Base-by-base conservation (phyloP, 768 basidiomycete species). In the Solioccasus polychromus region DNA sequence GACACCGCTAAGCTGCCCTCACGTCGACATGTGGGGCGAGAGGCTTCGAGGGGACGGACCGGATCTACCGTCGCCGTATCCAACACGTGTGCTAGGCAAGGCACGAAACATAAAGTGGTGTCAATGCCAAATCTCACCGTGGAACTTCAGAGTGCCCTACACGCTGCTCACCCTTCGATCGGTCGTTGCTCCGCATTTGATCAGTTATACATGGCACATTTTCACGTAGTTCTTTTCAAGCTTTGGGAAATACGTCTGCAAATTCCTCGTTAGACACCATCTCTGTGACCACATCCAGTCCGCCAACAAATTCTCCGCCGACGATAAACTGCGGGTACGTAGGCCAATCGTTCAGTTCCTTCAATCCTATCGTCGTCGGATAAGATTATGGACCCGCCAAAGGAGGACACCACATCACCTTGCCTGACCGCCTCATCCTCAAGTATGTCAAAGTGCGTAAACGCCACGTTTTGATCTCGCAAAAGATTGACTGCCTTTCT, bases 261-360 rank as follows among this genome's bases (percentile, higher is more conserved):
- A 94, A 77, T 68, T 96, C 93, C 18, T 85, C 91, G 47, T 61
- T 83, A 25, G 85, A 79, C 12, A 78, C 79, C 88, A 94, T 88
- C 70, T 97, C 95, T 63, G 82, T 79, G 19, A 94, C 79, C 41
- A 98, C 84, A 62, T 99, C 95, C 41, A 98, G 68, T 4, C 95
- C 95, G n/a, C 95, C 95, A 14, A 96, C 83, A 15, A 99, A 76
- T 63, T 97, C 92, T 5, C 96, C 94, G 3, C 89, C 81, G 40
- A 92, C 73, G 52, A 93, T 86, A 18, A 95, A 72, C 61, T 92
- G 89, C 3, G 89, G 88, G 71, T 78, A 91, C 4, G 88, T 95
- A 1, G 92, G 92, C 92, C 92, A 94, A 49, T 92, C 78, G 59
- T 94, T 94, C 49, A 91, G 60, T 50, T 73, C 78, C 68, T 85